These are phyloP conservation scores for Spiromastix sp. DNA, from an alignment of 2,329 filamentous ascomycete species.

Conservation along the genomic window DNA sequence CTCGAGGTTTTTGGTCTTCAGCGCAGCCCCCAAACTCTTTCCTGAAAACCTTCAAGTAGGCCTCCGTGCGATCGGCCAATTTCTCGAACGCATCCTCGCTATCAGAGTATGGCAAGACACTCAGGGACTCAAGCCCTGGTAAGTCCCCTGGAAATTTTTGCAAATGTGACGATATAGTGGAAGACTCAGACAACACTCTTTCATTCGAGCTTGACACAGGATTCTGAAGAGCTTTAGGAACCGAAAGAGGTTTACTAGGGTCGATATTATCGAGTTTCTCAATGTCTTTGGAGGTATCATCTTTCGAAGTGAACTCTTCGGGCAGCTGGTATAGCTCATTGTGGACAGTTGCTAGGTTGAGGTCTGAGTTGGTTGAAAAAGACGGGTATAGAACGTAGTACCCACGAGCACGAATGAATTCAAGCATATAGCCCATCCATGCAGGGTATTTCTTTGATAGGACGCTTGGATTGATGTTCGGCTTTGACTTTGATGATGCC, in stretches of 20 bases:
- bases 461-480: conserved; percentile 33
- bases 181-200: conserved; percentile 26
- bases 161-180: conserved; percentile 37
- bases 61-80: conserved; percentile 30
- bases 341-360: conserved; percentile 62
- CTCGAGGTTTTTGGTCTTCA: conserved; percentile 23
- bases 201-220: conserved; percentile 12
- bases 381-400: conserved; percentile 75
- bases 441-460: conserved; percentile 61
- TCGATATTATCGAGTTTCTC: conserved; percentile 11
- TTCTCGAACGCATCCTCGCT: conserved; percentile 26
- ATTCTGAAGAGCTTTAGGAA: neutral
- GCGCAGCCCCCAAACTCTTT: conserved; percentile 57
- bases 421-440: conserved; percentile 69
- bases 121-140: conserved; percentile 39
- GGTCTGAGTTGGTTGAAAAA: conserved; percentile 33
- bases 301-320: conserved; percentile 46
- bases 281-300: neutral
- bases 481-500: conserved; percentile 9
- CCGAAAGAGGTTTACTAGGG: conserved; percentile 10
- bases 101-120: conserved; percentile 52
- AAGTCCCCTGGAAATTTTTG: conserved; percentile 38
- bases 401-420: conserved; percentile 63
- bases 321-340: conserved; percentile 62
- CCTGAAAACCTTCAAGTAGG: conserved; percentile 52